Evolutionary conservation across 2,329 filamentous ascomycete species (phyloP), one percentile per base, ranked within the genome.

Genomic region (Xylaria sp.): DNA sequence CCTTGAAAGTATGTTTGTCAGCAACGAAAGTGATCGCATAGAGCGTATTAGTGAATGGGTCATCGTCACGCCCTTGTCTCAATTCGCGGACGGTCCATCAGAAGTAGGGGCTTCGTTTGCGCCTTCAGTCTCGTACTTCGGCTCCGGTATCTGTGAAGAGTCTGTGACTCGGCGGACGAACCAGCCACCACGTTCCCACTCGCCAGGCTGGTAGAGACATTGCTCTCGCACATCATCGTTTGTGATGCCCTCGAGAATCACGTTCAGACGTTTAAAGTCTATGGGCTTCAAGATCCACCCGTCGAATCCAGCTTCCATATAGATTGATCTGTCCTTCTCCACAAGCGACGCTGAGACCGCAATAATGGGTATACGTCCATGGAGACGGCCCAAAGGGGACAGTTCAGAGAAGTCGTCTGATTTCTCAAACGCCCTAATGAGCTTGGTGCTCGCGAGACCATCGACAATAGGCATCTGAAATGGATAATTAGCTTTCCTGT

Each of bases 281-380:
- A 97, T 92, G 0, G 94, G 94, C 76, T 97, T 97, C 66, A 97
- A 82, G 32, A 97, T 94, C 94, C 94, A 97, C 28, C 92, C 94
- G 73, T 97, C 94, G 73, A 97, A 97, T 0, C 94, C 94, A 7
- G 90, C 89, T 54, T 92, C 85, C 52, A 94, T 87, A 73, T 97
- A 97, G 0, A 81, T 87, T 50, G 90, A 84, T 60, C 83, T 87
- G 54, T 94, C 87, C 20, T 84, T 86, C 78, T 97, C 94, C 1
- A 92, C 76, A 1, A 97, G 82, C 0, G 93, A 95, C 8, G 94
- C 94, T 0, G 94, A 97, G 0, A 97, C 93, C 0, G 93, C 94
- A 74, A 97, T 93, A 60, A 97, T 91, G 0, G 94, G 93, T 1
- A 94, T 86, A 39, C 91, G 87, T 28, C 89, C 87, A 62, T 93